These are phyloP conservation scores for Casuarina glauca DNA, from an alignment of 306 rosid species.

Conservation along the genomic window DNA sequence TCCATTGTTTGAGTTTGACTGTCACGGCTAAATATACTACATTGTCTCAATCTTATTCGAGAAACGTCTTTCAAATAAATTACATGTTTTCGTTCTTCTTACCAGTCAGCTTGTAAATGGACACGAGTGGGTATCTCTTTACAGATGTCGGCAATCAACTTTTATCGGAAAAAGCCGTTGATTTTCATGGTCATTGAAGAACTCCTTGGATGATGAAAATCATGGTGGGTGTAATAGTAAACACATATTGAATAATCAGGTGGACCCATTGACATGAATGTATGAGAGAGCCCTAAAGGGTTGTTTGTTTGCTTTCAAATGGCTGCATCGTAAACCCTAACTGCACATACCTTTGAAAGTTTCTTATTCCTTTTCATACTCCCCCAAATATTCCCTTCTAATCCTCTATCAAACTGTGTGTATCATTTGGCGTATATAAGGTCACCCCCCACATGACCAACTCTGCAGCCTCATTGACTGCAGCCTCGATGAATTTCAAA, in stretches of 20 bases:
- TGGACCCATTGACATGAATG: conserved; percentile 78
- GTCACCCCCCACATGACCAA: conserved; percentile 36
- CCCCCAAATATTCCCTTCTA: conserved; percentile 64
- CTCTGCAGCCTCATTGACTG: conserved; percentile 24
- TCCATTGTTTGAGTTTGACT: no score
- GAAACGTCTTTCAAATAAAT: no score
- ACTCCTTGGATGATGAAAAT: conserved; percentile 23
- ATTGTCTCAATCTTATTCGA: no score
- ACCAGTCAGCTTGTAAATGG: neutral
- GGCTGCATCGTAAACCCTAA: conserved; percentile 48
- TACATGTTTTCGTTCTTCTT: no score
- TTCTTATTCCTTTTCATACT: conserved; percentile 62
- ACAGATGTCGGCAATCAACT: conserved; percentile 9
- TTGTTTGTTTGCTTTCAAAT: conserved; percentile 68
- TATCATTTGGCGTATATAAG: conserved; percentile 34
- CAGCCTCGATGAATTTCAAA: conserved; percentile 21
- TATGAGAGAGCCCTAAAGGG: conserved; percentile 49
- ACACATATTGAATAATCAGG: conserved; percentile 43
- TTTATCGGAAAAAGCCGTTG: neutral
- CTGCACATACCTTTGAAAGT: conserved; percentile 39
- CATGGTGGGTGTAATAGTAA: conserved; percentile 53
- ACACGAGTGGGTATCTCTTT: neutral
- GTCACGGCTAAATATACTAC: no score
- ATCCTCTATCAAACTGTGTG: conserved; percentile 50
- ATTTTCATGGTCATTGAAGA: conserved; percentile 28